A percentile compares a stretch with the other conserved stretches of the same genome.
phyloP scores from a whole-genome alignment of 345 rosid species.

The Populus alba region DNA sequence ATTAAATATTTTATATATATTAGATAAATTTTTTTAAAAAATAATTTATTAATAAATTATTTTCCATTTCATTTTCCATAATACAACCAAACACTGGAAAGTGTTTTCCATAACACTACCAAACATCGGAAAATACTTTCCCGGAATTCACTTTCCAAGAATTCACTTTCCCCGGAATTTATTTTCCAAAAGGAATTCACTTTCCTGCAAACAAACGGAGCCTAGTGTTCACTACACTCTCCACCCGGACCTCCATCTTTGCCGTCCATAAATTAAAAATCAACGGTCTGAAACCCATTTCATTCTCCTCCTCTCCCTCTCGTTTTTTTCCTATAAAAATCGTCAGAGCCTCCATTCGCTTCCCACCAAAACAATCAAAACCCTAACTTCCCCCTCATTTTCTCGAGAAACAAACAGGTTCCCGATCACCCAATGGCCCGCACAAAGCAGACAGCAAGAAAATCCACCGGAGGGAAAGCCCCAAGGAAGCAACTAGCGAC shows the following conservation, averaged over 20 bases:
- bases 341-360: background rate
- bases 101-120: too few species aligned
- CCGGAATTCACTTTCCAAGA: too few species aligned
- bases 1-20: too few species aligned
- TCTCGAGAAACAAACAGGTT: background rate
- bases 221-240: background rate
- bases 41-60: too few species aligned
- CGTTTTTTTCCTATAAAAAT: background rate
- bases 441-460: constrained; percentile 30
- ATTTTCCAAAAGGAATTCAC: too few species aligned
- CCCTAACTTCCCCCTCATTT: background rate
- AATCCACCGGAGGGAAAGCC: constrained; percentile 26
- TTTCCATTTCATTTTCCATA: too few species aligned
- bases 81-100: too few species aligned
- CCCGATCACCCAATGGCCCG: constrained; percentile 16
- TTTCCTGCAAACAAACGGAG: too few species aligned
- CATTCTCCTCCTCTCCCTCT: background rate
- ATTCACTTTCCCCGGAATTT: too few species aligned
- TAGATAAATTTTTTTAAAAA: too few species aligned
- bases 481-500: constrained; percentile 28
- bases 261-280: constrained; percentile 13
- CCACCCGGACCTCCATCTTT: constrained; percentile 25
- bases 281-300: background rate
- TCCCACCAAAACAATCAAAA: background rate
- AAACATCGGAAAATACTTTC: too few species aligned